Evolutionary conservation across 1,284 basidiomycete species (phyloP).

Genomic region (Ganoderma meredithae): DNA sequence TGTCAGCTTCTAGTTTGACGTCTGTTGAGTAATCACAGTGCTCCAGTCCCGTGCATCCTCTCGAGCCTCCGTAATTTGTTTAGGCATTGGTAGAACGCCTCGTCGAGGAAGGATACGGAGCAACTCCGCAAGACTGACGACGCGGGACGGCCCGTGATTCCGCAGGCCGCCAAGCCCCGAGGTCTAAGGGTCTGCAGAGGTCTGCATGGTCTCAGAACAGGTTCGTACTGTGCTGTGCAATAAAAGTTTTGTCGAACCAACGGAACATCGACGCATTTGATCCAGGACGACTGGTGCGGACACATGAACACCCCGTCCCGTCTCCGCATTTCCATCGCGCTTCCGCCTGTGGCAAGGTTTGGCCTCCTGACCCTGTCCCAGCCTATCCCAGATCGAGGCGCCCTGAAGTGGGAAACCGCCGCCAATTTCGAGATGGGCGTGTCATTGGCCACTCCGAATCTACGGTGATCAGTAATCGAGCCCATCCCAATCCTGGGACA

Average conservation of each 20-base stretch:
- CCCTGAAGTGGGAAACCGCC: slow-evolving; percentile 2
- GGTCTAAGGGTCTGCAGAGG: background rate
- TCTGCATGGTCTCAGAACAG: background rate
- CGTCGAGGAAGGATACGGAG: too few relatives aligned
- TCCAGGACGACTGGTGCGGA: slow-evolving; percentile 9
- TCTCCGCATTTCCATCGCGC: slow-evolving; percentile 23
- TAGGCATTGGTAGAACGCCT: too few relatives aligned
- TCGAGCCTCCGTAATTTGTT: background rate
- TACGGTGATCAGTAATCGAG: slow-evolving; percentile 29
- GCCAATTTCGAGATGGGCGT: background rate
- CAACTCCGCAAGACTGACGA: background rate
- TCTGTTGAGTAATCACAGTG: background rate
- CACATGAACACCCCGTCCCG: slow-evolving; percentile 27
- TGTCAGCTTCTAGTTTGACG: background rate
- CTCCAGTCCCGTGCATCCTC: background rate
- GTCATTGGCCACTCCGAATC: background rate
- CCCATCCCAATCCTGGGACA: background rate
- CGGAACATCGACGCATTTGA: slow-evolving; percentile 22
- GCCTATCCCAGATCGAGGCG: slow-evolving; percentile 25
- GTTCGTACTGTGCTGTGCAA: background rate
- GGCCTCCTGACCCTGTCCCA: slow-evolving; percentile 25
- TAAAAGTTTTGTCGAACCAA: background rate
- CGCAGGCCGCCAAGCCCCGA: background rate
- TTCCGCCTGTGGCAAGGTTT: slow-evolving; percentile 16
- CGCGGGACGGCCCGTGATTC: background rate